A percentile compares a stretch with the other conserved stretches of the same genome.
Conservation (phyloP, 306 rosid genomes). For the Cyamopsis tetragonoloba region DNA sequence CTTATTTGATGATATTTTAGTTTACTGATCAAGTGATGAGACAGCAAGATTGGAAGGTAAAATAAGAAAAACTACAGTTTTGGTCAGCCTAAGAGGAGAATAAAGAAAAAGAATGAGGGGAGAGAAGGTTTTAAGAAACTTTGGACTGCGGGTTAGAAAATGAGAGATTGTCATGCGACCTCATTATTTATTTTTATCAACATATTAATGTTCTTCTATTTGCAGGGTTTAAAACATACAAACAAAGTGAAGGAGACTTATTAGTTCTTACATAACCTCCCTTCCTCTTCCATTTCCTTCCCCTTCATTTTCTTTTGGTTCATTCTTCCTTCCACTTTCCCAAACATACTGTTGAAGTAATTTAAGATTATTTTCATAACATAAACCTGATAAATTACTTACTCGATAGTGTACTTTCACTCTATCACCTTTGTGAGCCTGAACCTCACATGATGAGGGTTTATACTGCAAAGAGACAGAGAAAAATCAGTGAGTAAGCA, state of each 20-base stretch:
- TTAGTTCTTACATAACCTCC: background rate
- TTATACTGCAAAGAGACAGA: slow-evolving; percentile 57
- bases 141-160: too few relatives aligned
- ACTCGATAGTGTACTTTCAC: slow-evolving; percentile 94
- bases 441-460: slow-evolving; percentile 73
- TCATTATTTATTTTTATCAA: background rate
- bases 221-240: background rate
- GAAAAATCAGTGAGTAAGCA: background rate
- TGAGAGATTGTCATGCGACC: background rate
- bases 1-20: too few relatives aligned
- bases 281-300: background rate
- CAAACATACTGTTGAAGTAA: background rate
- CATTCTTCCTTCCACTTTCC: background rate
- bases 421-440: slow-evolving; percentile 91
- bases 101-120: too few relatives aligned
- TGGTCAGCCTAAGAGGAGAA: too few relatives aligned
- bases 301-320: background rate
- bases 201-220: background rate
- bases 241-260: background rate
- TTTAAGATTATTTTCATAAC: background rate
- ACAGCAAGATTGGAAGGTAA: too few relatives aligned
- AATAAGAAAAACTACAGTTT: too few relatives aligned
- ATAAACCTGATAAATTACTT: slow-evolving; percentile 32
- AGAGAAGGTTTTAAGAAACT: too few relatives aligned
- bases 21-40: too few relatives aligned